Conservation (phyloP, 106 monocot species). For the Phalaenopsis aphrodite region DNA sequence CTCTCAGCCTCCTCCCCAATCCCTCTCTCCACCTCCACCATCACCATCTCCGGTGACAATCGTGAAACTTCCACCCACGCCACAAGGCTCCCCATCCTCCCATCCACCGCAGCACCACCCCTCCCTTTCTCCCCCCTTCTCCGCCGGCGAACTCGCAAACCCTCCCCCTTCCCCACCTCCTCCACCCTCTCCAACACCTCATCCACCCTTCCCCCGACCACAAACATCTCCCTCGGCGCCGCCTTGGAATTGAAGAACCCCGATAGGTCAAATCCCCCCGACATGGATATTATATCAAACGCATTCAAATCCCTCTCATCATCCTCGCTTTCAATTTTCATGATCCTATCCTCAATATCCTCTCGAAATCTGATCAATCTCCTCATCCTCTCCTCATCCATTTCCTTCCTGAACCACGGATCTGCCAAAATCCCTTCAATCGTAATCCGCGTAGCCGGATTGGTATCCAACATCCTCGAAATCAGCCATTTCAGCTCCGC, state of each 20-base stretch:
- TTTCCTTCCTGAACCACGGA: constrained; percentile 25
- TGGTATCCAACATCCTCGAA: constrained; percentile 18
- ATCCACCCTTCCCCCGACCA: constrained; percentile 5
- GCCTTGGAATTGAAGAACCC: constrained; percentile 11
- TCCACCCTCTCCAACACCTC: constrained; percentile 31
- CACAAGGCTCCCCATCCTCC: constrained; percentile 19
- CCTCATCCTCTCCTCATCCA: constrained; percentile 9
- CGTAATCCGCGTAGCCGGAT: constrained; percentile 28
- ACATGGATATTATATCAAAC: constrained; percentile 24
- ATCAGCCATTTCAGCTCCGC: constrained; percentile 22
- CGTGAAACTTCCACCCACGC: constrained; percentile 15
- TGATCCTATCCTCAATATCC: constrained; percentile 7
- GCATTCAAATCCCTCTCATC: constrained; percentile 15
- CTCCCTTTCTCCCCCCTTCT: constrained; percentile 15
- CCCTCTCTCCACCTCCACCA: constrained; percentile 20
- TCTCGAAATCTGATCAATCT: constrained; percentile 7
- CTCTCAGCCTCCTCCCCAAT: constrained; percentile 4
- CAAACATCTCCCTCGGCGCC: constrained; percentile 10
- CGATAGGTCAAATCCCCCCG: constrained; percentile 17
- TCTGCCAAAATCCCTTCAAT: constrained; percentile 18
- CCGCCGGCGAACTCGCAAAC: constrained; percentile 7
- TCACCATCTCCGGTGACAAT: constrained; percentile 8
- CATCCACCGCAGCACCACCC: constrained; percentile 20
- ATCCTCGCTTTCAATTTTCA: constrained; percentile 3
- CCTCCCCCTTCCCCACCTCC: constrained; percentile 18